A percentile compares a stretch with the other conserved stretches of the same genome.
Conservation (phyloP, 352 stramenopile species). For the Phytophthora cactorum region DNA sequence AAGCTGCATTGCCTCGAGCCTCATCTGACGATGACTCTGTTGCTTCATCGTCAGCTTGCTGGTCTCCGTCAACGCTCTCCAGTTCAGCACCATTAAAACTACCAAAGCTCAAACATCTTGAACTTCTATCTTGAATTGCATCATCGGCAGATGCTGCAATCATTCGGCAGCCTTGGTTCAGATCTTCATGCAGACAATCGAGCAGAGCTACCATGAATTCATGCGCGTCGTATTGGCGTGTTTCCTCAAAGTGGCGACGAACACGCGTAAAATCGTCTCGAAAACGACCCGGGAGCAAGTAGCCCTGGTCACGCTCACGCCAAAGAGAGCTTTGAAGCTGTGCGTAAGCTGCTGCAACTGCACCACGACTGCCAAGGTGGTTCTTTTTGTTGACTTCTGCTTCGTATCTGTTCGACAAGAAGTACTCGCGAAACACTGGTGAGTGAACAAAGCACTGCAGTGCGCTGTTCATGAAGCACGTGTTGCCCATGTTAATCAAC, state of each 20-base stretch:
- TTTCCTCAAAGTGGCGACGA: slow-evolving; percentile 73
- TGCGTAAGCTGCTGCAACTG: slow-evolving; percentile 91
- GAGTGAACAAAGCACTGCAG: slow-evolving; percentile 96
- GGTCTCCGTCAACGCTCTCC: slow-evolving; percentile 48
- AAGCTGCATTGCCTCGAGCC: slow-evolving; percentile 89
- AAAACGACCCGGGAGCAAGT: slow-evolving; percentile 59
- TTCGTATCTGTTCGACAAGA: slow-evolving; percentile 91
- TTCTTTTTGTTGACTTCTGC: slow-evolving; percentile 96
- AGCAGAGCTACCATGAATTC: slow-evolving; percentile 96
- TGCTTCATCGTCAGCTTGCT: slow-evolving; percentile 4
- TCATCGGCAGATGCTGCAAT: slow-evolving; percentile 18
- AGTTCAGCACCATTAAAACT: slow-evolving; percentile 38
- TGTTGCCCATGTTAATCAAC: slow-evolving; percentile 87
- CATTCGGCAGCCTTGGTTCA: slow-evolving; percentile 88
- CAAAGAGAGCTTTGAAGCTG: slow-evolving; percentile 74
- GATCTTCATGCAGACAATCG: slow-evolving; percentile 98
- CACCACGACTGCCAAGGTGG: slow-evolving; percentile 90
- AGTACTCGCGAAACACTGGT: slow-evolving; percentile 94
- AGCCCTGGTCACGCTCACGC: slow-evolving; percentile 58
- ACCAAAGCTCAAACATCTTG: slow-evolving; percentile 36
- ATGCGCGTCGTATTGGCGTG: slow-evolving; percentile 96
- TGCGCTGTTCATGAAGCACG: slow-evolving; percentile 90
- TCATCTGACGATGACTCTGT: slow-evolving; percentile 56
- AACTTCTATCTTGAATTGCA: slow-evolving; percentile 36
- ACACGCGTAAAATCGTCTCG: slow-evolving; percentile 75